Evolutionary conservation across 2,329 filamentous ascomycete genomes (phyloP).

Genomic region (Rhinocladiella similis): DNA sequence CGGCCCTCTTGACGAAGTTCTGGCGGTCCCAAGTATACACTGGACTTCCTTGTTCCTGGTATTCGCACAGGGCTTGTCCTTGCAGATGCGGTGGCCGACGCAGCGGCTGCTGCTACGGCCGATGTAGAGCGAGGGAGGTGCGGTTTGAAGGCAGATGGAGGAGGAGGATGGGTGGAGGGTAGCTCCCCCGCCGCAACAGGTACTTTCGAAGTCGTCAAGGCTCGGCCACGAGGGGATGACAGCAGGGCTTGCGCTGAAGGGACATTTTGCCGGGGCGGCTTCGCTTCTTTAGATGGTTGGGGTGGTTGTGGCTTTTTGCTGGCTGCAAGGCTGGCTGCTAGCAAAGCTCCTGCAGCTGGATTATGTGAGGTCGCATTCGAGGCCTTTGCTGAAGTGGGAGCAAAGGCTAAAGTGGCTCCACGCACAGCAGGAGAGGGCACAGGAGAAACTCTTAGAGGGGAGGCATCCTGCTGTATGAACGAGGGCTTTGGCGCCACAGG

Average conservation of each 20-base stretch:
- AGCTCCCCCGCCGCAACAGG: slow-evolving; percentile 7
- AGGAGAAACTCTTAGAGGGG: slow-evolving; percentile 13
- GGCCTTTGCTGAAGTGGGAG: slow-evolving; percentile 15
- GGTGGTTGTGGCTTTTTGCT: slow-evolving; percentile 15
- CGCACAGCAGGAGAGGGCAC: slow-evolving; percentile 23
- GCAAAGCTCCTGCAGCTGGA: slow-evolving; percentile 24
- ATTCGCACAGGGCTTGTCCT: slow-evolving; percentile 23
- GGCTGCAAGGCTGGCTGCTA: slow-evolving; percentile 21
- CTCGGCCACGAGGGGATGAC: slow-evolving; percentile 12
- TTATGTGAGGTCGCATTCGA: slow-evolving; percentile 16
- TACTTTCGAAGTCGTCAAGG: slow-evolving; percentile 7
- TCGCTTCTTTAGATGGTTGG: not conserved
- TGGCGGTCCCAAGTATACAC: slow-evolving; percentile 11
- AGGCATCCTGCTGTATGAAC: slow-evolving; percentile 22
- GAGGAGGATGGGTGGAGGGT: slow-evolving; percentile 14
- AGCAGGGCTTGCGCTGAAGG: slow-evolving; percentile 4
- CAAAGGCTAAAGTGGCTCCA: slow-evolving; percentile 27
- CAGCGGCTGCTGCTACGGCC: slow-evolving; percentile 23
- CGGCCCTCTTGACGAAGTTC: slow-evolving; percentile 9
- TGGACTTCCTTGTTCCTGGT: slow-evolving; percentile 14
- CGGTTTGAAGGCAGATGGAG: slow-evolving; percentile 9
- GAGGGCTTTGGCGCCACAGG: slow-evolving; percentile 29
- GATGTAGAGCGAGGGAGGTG: slow-evolving; percentile 23
- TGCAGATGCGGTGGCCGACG: slow-evolving; percentile 23
- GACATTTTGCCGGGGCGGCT: not conserved